Percentiles rank a stretch among this genome's conserved stretches.
Evolutionary conservation across 2,329 filamentous ascomycete genomes (phyloP).

Genomic region (Microsporum canis): DNA sequence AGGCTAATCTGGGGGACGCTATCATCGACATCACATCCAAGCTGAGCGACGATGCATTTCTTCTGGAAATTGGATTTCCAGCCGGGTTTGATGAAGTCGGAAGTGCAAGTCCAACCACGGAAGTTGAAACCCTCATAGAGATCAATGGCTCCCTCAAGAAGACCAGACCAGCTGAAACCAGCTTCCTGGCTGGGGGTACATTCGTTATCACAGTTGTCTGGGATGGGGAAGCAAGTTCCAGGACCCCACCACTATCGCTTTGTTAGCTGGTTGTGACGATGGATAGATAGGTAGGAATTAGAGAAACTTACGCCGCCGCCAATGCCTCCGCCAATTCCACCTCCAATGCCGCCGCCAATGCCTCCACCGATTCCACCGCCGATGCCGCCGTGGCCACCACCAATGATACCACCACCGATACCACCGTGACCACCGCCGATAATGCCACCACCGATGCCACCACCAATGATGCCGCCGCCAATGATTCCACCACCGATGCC

Average conservation of each 20-base stretch:
- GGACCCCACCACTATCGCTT: constrained; percentile 37
- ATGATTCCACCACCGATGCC: neutral
- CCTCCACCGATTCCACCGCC: neutral
- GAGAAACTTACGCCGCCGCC: constrained; percentile 16
- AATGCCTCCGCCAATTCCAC: constrained; percentile 24
- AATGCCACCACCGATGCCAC: neutral
- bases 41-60: constrained; percentile 52
- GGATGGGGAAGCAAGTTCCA: constrained; percentile 50
- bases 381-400: neutral
- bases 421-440: neutral
- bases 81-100: constrained; percentile 35
- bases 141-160: constrained; percentile 50
- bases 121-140: constrained; percentile 64
- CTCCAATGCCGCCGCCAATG: neutral
- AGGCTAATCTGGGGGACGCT: constrained; percentile 51
- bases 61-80: constrained; percentile 21
- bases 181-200: constrained; percentile 58
- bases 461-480: neutral
- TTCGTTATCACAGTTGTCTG: constrained; percentile 62
- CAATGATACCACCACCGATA: neutral
- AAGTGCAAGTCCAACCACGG: constrained; percentile 58
- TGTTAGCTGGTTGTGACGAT: neutral
- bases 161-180: constrained; percentile 62
- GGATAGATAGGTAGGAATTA: neutral
- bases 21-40: constrained; percentile 26